A percentile compares a stretch with the other conserved stretches of the same genome.
Conservation (phyloP, 164 flowering plant genomes). For the Piper longum region DNA sequence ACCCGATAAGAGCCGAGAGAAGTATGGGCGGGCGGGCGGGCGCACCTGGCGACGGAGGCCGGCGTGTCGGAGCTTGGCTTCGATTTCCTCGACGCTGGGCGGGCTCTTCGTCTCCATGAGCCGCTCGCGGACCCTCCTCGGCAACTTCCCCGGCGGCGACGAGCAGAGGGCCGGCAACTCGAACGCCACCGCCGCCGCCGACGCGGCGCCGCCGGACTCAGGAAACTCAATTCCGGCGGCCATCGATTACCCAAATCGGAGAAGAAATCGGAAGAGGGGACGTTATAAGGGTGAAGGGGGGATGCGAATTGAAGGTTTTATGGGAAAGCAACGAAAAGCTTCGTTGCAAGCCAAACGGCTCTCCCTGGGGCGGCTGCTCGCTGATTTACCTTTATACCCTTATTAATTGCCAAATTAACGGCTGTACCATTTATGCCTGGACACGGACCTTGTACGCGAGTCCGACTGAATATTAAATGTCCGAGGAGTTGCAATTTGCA, state of each 20-base stretch:
- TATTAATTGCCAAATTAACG: too few relatives aligned
- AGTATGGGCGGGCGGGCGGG: too few relatives aligned
- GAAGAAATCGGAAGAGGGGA: not conserved
- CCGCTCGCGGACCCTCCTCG: constrained; percentile 42
- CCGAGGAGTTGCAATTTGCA: too few relatives aligned
- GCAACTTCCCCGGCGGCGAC: constrained; percentile 37
- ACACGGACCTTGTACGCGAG: too few relatives aligned
- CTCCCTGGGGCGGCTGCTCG: too few relatives aligned
- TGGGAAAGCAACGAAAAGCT: not conserved
- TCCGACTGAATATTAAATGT: too few relatives aligned
- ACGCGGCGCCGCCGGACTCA: constrained; percentile 16
- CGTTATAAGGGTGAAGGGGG: not conserved
- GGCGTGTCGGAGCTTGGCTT: constrained; percentile 78
- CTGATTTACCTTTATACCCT: too few relatives aligned
- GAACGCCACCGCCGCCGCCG: constrained; percentile 21
- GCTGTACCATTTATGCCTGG: too few relatives aligned
- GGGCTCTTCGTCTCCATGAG: constrained; percentile 35
- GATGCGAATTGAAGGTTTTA: not conserved
- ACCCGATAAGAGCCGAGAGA: too few relatives aligned
- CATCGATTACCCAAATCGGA: constrained; percentile 7
- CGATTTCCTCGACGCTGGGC: constrained; percentile 56
- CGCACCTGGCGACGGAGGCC: constrained; percentile 76
- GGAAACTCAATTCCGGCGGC: constrained; percentile 25
- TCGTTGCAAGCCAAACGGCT: too few relatives aligned
- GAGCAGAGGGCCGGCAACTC: constrained; percentile 34